phyloP scores from a whole-genome alignment of 2,329 filamentous ascomycete species.

The Cladosporium sp. region DNA sequence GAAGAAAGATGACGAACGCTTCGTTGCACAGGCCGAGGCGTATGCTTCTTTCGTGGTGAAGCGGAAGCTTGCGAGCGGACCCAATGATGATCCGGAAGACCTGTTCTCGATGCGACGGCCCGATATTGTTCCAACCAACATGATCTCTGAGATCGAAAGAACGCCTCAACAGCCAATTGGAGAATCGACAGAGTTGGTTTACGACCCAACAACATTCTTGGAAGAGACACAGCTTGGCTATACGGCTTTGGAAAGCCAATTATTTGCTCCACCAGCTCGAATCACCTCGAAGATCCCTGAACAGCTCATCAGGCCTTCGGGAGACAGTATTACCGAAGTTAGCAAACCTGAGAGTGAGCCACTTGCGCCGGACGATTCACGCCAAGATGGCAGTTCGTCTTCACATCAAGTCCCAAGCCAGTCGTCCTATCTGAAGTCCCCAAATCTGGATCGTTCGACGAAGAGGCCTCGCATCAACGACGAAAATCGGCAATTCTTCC shows the following conservation, averaged over 20 bases:
- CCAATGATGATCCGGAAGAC: neutral
- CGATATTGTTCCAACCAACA: neutral
- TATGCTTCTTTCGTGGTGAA: slow-evolving; percentile 41
- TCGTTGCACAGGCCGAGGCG: slow-evolving; percentile 43
- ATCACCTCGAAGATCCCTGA: neutral
- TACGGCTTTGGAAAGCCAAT: slow-evolving; percentile 45
- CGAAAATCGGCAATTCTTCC: neutral
- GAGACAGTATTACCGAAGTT: neutral
- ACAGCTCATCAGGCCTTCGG: neutral
- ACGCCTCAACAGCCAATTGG: neutral
- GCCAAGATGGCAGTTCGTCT: neutral
- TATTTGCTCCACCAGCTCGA: slow-evolving; percentile 35
- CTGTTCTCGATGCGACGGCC: neutral
- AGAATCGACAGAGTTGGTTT: neutral
- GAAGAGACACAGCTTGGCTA: slow-evolving; percentile 48
- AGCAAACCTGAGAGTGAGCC: neutral
- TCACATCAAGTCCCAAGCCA: slow-evolving; percentile 17
- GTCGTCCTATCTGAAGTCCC: slow-evolving; percentile 33
- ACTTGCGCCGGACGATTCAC: too few relatives aligned
- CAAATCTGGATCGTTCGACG: slow-evolving; percentile 22
- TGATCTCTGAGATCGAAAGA: neutral
- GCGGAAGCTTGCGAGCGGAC: neutral
- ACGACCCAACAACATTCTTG: slow-evolving; percentile 14
- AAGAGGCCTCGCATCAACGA: slow-evolving; percentile 20
- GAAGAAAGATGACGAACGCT: slow-evolving; percentile 45